Evolutionary conservation across 2,329 filamentous ascomycete genomes (phyloP), one percentile per base, ranked within the genome.

Genomic region (Ophiostoma angusticollis): DNA sequence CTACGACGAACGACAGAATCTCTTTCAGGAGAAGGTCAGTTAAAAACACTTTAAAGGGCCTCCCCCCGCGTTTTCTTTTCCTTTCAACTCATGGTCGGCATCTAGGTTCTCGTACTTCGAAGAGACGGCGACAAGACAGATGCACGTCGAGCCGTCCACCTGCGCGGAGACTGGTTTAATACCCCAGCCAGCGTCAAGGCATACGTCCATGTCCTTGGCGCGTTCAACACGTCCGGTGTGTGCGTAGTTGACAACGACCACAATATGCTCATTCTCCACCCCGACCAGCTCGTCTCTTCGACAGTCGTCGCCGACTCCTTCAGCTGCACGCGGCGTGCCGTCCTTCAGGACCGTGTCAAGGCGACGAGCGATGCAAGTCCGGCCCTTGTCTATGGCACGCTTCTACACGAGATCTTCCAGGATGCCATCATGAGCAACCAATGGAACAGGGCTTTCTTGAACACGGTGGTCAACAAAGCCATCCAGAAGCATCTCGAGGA

Each of bases 271-370:
- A 86, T 98, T 41, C 63, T 98, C 12, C 87, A 98, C 53, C 91
- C 91, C 0, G 91, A 98, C 53, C 87, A 96, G 59, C 72, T 98
- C 24, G 81, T 98, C 38, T 96, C 91, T 3, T 82, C 91, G 3
- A 96, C 91, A 1, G 85, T 93, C 5, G 82, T 98, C 31, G 87
- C 86, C n/a, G 91, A 98, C 58, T 94, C 91, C 0, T 94, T 96
- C 55, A 80, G 78, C 18, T 98, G 91, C 54, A 79, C 83, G 55
- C 80, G 91, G 14, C 80, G 89, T 47, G 86, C 91, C 22, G 89
- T 96, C 1, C 71, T 98, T 19, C 87, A 96, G 57, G 89, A 98
- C 56, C 80, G 91, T 23, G 80, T 98, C 50, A 96, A 96, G 58
- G 84, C 85, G 8, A 89, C 86, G 0, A 81, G 79, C 51, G 82